Conservation (phyloP, 345 rosid genomes). For the Raphanus sativus region DNA sequence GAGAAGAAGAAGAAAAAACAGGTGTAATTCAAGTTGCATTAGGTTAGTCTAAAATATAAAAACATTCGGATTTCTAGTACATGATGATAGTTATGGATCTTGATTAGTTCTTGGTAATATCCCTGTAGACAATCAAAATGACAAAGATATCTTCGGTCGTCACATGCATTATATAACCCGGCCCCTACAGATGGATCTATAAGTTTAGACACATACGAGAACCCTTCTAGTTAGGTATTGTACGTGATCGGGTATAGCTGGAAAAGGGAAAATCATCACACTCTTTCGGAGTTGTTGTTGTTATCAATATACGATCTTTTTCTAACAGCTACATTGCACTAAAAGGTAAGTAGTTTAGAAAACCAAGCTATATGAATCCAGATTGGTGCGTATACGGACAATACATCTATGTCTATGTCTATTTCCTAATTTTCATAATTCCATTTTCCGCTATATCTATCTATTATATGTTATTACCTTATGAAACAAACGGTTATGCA, state of each 20-base stretch:
- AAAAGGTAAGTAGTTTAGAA: not conserved
- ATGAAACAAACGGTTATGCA: not conserved
- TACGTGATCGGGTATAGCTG: not conserved
- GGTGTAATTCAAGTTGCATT: not conserved
- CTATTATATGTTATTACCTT: not conserved
- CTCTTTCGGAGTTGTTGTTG: not conserved
- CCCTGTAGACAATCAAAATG: too few relatives aligned
- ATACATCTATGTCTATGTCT: not conserved
- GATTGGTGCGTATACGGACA: not conserved
- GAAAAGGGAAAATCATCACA: not conserved
- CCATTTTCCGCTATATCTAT: not conserved
- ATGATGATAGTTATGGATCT: not conserved
- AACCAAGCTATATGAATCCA: slow-evolving; percentile 1
- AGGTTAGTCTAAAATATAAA: not conserved
- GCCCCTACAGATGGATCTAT: not conserved
- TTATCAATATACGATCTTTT: not conserved
- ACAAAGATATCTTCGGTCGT: too few relatives aligned
- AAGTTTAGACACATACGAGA: not conserved
- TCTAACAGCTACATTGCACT: not conserved
- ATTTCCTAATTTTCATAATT: too few relatives aligned
- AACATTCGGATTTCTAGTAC: not conserved
- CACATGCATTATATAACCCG: not conserved
- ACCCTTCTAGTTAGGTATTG: not conserved
- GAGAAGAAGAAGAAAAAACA: not conserved
- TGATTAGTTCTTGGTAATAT: not conserved